Conservation (phyloP, 2,329 filamentous ascomycete species). For the Talaromyces sp. region DNA sequence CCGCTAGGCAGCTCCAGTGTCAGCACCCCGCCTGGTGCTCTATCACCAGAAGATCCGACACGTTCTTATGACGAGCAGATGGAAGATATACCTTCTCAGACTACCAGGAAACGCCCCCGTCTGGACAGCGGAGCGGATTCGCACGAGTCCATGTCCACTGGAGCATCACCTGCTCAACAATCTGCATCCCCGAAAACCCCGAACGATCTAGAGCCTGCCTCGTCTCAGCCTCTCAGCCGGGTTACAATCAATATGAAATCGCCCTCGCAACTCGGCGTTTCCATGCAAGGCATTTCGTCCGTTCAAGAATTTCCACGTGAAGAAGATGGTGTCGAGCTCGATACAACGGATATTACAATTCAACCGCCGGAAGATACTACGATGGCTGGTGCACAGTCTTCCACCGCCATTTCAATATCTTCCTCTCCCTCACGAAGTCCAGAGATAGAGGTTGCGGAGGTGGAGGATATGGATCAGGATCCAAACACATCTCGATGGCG, state of each 20-base stretch:
- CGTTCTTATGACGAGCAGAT: slow-evolving; percentile 31
- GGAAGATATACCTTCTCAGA: slow-evolving; percentile 37
- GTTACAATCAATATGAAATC: slow-evolving; percentile 47
- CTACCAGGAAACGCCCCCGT: slow-evolving; percentile 44
- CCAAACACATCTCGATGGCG: slow-evolving; percentile 43
- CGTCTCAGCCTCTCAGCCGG: slow-evolving; percentile 36
- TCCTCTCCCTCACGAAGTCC: slow-evolving; percentile 43
- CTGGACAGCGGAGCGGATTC: slow-evolving; percentile 41
- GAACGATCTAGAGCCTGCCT: slow-evolving; percentile 23
- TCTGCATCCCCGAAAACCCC: slow-evolving; percentile 21
- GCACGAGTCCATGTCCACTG: slow-evolving; percentile 29
- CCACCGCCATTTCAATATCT: slow-evolving; percentile 35
- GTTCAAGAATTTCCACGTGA: slow-evolving; percentile 15
- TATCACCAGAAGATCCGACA: slow-evolving; percentile 25
- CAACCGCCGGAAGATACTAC: slow-evolving; percentile 14
- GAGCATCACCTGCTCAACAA: slow-evolving; percentile 23
- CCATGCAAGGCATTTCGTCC: background rate
- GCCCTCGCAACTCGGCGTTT: slow-evolving; percentile 18
- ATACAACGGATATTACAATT: slow-evolving; percentile 13
- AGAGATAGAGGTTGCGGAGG: slow-evolving; percentile 46
- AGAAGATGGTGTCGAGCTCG: slow-evolving; percentile 12
- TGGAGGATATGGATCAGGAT: slow-evolving; percentile 47
- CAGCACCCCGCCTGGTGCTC: slow-evolving; percentile 36
- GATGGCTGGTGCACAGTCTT: slow-evolving; percentile 20
- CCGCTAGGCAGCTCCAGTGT: slow-evolving; percentile 44